Conservation (phyloP, 2,329 filamentous ascomycete species). For the Bisporella sp. region DNA sequence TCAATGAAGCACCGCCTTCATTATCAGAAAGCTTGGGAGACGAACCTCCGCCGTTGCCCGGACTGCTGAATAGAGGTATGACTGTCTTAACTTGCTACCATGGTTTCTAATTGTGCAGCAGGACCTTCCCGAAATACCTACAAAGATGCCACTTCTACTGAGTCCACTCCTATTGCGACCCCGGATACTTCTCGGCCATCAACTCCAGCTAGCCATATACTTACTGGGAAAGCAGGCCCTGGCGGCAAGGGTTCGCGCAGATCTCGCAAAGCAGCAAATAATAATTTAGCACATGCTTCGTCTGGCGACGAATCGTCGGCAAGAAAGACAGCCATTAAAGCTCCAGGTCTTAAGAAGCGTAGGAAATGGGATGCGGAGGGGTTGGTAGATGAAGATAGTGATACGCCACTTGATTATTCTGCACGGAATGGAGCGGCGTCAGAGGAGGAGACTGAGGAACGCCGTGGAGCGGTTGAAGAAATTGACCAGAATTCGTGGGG, state of each 20-base stretch:
- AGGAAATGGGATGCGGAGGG: slow-evolving; percentile 92
- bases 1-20: slow-evolving; percentile 17
- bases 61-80: slow-evolving; percentile 23
- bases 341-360: slow-evolving; percentile 67
- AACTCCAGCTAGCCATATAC: slow-evolving; percentile 63
- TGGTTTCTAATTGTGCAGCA: slow-evolving; percentile 7
- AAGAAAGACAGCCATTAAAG: slow-evolving; percentile 42
- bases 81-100: not conserved
- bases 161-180: slow-evolving; percentile 62
- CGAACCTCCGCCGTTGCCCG: slow-evolving; percentile 42
- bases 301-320: slow-evolving; percentile 74
- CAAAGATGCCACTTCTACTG: slow-evolving; percentile 30
- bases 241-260: slow-evolving; percentile 73
- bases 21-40: slow-evolving; percentile 27
- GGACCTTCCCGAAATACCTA: slow-evolving; percentile 23
- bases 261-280: slow-evolving; percentile 63
- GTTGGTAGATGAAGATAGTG: slow-evolving; percentile 71
- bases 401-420: slow-evolving; percentile 86
- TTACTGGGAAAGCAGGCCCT: slow-evolving; percentile 69
- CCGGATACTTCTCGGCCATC: slow-evolving; percentile 73
- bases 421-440: slow-evolving; percentile 46
- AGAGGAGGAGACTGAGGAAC: slow-evolving; percentile 43
- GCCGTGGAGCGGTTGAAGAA: slow-evolving; percentile 58
- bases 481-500: slow-evolving; percentile 81
- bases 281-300: slow-evolving; percentile 54